Conservation (phyloP, 2,329 filamentous ascomycete genomes). For the Cytospora piceae region DNA sequence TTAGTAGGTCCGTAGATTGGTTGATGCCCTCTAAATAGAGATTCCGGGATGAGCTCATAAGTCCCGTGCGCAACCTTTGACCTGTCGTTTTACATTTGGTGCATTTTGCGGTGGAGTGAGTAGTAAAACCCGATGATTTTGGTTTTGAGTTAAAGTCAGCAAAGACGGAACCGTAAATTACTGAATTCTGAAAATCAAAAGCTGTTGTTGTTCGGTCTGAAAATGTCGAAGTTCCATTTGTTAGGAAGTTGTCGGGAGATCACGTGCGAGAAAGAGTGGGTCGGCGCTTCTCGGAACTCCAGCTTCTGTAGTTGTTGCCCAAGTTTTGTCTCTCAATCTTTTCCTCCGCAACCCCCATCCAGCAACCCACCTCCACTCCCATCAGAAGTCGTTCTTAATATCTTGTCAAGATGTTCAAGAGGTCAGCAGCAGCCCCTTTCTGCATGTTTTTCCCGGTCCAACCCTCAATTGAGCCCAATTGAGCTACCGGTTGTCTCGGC, state of each 20-base stretch:
- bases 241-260: conserved; percentile 2
- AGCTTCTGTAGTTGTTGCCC: conserved; percentile 27
- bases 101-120: too few species aligned
- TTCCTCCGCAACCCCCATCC: conserved; percentile 47
- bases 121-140: too few species aligned
- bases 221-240: not conserved
- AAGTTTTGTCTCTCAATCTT: conserved; percentile 32
- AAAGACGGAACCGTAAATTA: too few species aligned
- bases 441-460: conserved; percentile 33
- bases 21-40: too few species aligned
- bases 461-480: conserved; percentile 55
- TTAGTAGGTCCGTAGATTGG: too few species aligned
- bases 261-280: conserved; percentile 12
- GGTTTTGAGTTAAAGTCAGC: too few species aligned
- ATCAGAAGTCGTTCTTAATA: conserved; percentile 67
- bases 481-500: conserved; percentile 45
- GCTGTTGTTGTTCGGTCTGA: not conserved
- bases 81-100: too few species aligned
- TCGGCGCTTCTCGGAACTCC: conserved; percentile 22
- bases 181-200: too few species aligned
- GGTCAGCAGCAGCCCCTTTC: conserved; percentile 58
- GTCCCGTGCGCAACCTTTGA: too few species aligned
- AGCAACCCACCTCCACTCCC: conserved; percentile 55
- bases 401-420: conserved; percentile 83
- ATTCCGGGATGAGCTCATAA: too few species aligned